phyloP scores from a whole-genome alignment of 1,284 basidiomycete species.

The Paramarasmius palmivorus region DNA sequence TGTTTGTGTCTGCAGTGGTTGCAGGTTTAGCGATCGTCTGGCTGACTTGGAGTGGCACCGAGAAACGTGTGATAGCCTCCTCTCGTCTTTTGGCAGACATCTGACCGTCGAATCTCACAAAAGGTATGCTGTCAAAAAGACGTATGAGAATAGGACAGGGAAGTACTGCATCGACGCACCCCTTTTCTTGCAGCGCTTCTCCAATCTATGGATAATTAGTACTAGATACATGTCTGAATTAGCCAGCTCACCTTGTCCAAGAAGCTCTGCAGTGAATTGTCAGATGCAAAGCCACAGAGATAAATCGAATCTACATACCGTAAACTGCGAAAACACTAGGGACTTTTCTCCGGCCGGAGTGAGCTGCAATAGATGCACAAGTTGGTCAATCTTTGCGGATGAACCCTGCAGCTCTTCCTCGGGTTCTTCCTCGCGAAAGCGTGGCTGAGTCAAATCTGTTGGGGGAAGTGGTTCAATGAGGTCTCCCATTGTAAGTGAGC shows the following conservation, averaged over 20 bases:
- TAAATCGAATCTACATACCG: constrained; percentile 35
- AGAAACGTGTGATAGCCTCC: constrained; percentile 76
- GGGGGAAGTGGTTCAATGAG: constrained; percentile 71
- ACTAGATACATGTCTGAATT: constrained; percentile 5
- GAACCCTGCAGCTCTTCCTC: constrained; percentile 45
- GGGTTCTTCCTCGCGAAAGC: constrained; percentile 43
- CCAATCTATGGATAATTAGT: constrained; percentile 53
- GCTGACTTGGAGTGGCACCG: constrained; percentile 47
- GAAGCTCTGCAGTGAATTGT: constrained; percentile 36
- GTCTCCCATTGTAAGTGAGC: constrained; percentile 55
- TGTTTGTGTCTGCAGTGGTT: too few species aligned
- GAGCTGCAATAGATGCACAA: constrained; percentile 69
- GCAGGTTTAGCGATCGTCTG: too few species aligned
- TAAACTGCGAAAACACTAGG: constrained; percentile 86
- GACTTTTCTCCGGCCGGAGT: constrained; percentile 75
- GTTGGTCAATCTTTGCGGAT: constrained; percentile 83
- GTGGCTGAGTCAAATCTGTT: constrained; percentile 64
- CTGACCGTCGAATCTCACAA: constrained; percentile 80
- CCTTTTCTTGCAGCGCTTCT: constrained; percentile 63
- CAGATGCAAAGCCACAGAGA: background rate
- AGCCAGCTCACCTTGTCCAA: constrained; percentile 62
- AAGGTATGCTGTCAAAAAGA: constrained; percentile 58
- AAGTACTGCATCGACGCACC: constrained; percentile 36
- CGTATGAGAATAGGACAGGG: background rate
- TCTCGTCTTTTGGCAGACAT: constrained; percentile 79